Percentiles rank a stretch among this genome's conserved stretches.
Evolutionary conservation across 768 basidiomycete species (phyloP).

Genomic region (Neoboletus magnificus): DNA sequence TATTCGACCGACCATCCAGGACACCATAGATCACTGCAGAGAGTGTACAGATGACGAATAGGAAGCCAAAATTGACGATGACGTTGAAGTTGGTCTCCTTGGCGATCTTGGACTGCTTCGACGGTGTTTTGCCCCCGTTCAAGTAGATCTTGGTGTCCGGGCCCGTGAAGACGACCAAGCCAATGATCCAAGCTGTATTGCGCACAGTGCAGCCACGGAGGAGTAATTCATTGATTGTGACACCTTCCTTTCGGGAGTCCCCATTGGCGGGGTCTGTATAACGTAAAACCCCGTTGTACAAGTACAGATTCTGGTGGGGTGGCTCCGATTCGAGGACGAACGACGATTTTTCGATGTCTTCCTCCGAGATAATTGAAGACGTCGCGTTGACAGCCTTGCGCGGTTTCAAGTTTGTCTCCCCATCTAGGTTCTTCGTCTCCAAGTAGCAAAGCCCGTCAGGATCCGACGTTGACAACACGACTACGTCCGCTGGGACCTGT

Average conservation of each 20-base stretch:
- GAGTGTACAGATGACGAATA: conserved; percentile 72
- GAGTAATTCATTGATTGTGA: conserved; percentile 90
- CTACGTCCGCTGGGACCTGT: conserved; percentile 93
- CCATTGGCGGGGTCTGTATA: conserved; percentile 56
- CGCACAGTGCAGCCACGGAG: conserved; percentile 88
- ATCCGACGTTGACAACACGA: conserved; percentile 90
- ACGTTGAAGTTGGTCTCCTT: conserved; percentile 99
- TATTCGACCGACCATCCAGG: conserved; percentile 54
- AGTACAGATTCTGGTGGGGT: conserved; percentile 89
- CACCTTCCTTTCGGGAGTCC: conserved; percentile 59
- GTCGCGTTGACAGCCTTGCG: conserved; percentile 77
- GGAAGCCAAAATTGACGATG: conserved; percentile 83
- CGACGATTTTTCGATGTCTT: conserved; percentile 82
- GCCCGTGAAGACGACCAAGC: conserved; percentile 91
- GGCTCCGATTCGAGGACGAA: conserved; percentile 93
- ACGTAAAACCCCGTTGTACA: conserved; percentile 81
- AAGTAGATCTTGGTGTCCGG: conserved; percentile 90
- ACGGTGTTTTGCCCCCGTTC: conserved; percentile 90
- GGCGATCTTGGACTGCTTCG: conserved; percentile 97
- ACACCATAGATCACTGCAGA: conserved; percentile 77
- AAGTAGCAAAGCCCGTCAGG: conserved; percentile 90
- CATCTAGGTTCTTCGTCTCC: conserved; percentile 97
- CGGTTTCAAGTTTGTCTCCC: conserved; percentile 95
- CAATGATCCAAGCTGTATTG: conserved; percentile 91
- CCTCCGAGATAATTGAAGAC: conserved; percentile 71